Evolutionary conservation across 805 yeast genomes (phyloP).

Genomic region (Barnettozyma pratensis): DNA sequence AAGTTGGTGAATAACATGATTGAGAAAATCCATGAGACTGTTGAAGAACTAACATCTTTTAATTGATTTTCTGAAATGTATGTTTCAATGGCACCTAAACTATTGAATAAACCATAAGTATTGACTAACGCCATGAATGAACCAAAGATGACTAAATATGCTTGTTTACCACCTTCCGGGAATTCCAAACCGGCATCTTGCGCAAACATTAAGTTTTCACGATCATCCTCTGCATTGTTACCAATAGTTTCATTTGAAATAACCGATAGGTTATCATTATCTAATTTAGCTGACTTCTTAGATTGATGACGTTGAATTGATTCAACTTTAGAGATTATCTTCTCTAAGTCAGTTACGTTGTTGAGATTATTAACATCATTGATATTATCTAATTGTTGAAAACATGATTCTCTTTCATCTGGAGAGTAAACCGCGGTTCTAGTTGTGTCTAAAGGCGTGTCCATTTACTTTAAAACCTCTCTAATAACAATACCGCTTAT

Average conservation of each 20-base stretch:
- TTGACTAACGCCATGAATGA: conserved; percentile 51
- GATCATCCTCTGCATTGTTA: conserved; percentile 5
- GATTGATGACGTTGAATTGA: background rate
- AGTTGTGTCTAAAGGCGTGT: background rate
- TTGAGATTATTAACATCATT: background rate
- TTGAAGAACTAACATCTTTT: conserved; percentile 36
- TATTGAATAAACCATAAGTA: conserved; percentile 51
- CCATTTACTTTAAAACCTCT: background rate
- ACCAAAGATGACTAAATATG: conserved; percentile 54
- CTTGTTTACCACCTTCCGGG: conserved; percentile 59
- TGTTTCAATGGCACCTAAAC: conserved; percentile 59
- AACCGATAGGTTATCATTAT: background rate
- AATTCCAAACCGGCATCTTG: conserved; percentile 27
- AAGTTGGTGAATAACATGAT: conserved; percentile 45
- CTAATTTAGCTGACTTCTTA: background rate
- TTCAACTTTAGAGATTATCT: background rate
- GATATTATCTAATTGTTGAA: background rate
- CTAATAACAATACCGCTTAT: too few species aligned
- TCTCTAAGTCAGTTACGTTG: background rate
- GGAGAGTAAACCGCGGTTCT: conserved; percentile 1
- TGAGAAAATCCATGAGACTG: conserved; percentile 63
- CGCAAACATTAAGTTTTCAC: conserved; percentile 15
- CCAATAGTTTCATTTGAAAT: background rate
- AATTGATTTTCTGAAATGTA: conserved; percentile 54
- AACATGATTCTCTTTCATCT: background rate